Evolutionary conservation across 2,329 filamentous ascomycete genomes (phyloP).

Genomic region (Tolypocladium tundrense): DNA sequence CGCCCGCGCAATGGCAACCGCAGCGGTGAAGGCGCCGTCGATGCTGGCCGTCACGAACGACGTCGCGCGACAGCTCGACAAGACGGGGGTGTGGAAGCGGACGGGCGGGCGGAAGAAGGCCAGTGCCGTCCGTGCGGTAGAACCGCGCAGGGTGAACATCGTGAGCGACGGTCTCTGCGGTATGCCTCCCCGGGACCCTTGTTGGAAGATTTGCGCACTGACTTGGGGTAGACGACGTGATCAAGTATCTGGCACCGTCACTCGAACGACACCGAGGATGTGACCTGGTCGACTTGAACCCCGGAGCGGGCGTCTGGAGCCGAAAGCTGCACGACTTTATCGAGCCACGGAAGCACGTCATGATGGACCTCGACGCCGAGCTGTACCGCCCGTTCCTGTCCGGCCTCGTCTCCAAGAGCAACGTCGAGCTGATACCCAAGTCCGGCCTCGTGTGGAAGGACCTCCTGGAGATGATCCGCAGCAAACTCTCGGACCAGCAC

Average conservation of each 20-base stretch:
- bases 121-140: conserved; percentile 5
- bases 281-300: conserved; percentile 81
- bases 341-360: conserved; percentile 69
- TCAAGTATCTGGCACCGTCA: conserved; percentile 58
- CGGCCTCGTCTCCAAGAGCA: conserved; percentile 39
- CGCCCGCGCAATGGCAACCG: conserved; percentile 3
- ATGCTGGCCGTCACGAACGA: conserved; percentile 8
- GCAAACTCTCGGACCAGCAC: conserved; percentile 45
- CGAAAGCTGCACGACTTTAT: conserved; percentile 63
- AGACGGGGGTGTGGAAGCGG: conserved; percentile 16
- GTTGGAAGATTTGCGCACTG: not conserved
- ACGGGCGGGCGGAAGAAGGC: conserved; percentile 6
- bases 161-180: conserved; percentile 40
- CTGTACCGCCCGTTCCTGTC: conserved; percentile 52
- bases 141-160: conserved; percentile 38
- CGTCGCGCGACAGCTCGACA: conserved; percentile 13
- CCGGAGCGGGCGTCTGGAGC: conserved; percentile 71
- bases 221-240: conserved; percentile 47
- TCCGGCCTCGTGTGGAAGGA: conserved; percentile 52
- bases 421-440: conserved; percentile 40
- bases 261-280: conserved; percentile 64
- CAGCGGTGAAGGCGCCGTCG: conserved; percentile 2
- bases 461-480: conserved; percentile 40
- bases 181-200: conserved; percentile 13
- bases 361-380: conserved; percentile 61